Conservation (phyloP, 2,329 filamentous ascomycete genomes). For the Didymellaceae sp. region DNA sequence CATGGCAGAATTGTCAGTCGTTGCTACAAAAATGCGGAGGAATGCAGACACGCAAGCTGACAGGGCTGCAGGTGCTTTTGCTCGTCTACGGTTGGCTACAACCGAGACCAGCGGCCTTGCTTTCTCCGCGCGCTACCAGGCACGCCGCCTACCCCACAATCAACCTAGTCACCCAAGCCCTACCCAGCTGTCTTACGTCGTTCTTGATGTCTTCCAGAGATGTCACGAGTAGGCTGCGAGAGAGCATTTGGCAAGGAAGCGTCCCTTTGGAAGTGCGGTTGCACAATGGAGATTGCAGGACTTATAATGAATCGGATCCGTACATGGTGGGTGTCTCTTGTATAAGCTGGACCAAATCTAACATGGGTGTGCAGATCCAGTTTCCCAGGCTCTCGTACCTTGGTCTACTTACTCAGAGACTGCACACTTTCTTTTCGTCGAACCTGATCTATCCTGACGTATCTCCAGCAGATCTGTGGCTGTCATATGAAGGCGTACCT, state of each 20-base stretch:
- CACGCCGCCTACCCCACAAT: conserved; percentile 21
- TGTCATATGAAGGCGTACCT: conserved; percentile 71
- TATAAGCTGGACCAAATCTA: not conserved
- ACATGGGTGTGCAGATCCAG: conserved; percentile 56
- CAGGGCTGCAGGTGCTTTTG: conserved; percentile 7
- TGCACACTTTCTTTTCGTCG: conserved; percentile 67
- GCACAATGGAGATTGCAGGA: conserved; percentile 65
- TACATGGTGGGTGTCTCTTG: conserved; percentile 59
- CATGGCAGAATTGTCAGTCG: conserved; percentile 14
- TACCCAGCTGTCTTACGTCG: conserved; percentile 9
- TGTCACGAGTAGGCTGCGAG: conserved; percentile 51
- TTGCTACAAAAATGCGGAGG: conserved; percentile 33
- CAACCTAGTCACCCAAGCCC: conserved; percentile 22
- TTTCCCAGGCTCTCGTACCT: conserved; percentile 72
- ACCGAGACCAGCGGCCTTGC: conserved; percentile 4
- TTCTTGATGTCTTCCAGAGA: conserved; percentile 36
- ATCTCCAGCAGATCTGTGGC: conserved; percentile 63
- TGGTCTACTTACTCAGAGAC: conserved; percentile 66
- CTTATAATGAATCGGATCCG: conserved; percentile 65
- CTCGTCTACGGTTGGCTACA: conserved; percentile 6
- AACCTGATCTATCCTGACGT: conserved; percentile 65
- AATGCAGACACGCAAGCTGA: conserved; percentile 8
- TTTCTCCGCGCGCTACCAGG: conserved; percentile 20
- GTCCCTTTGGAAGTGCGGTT: conserved; percentile 67
- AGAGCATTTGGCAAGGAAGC: conserved; percentile 64